Percentiles rank a stretch among this genome's conserved stretches.
These are phyloP conservation scores for Fraxinus platypoda DNA, from an alignment of 305 asterid genomes.

Conservation along the genomic window DNA sequence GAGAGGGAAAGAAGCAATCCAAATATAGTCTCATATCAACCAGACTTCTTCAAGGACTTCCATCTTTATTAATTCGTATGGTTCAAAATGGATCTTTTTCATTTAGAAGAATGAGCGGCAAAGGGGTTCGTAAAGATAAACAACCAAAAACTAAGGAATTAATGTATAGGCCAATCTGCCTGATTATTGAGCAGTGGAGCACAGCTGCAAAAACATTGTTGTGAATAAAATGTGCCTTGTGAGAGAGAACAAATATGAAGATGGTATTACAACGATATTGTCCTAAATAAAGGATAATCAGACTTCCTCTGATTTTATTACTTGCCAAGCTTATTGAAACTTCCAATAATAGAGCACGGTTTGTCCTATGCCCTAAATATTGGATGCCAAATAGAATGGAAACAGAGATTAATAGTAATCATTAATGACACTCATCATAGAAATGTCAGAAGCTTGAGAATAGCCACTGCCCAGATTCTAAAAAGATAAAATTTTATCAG, in stretches of 20 bases:
- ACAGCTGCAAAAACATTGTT: not conserved
- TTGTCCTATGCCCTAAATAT: not conserved
- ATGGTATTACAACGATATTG: not conserved
- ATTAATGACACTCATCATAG: not conserved
- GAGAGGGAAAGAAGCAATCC: not conserved
- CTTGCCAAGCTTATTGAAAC: not conserved
- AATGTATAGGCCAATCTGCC: not conserved
- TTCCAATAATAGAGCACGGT: not conserved
- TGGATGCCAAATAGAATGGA: not conserved
- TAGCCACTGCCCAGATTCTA: not conserved
- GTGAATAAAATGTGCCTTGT: not conserved
- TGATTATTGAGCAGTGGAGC: not conserved
- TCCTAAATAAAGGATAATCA: not conserved
- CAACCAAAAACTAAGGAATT: not conserved
- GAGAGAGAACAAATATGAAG: not conserved
- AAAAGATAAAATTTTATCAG: not conserved
- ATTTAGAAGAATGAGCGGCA: not conserved
- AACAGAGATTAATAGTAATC: not conserved
- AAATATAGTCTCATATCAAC: not conserved
- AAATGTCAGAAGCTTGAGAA: not conserved
- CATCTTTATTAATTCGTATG: not conserved
- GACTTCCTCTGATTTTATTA: not conserved
- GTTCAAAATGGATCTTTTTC: not conserved
- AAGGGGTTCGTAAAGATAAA: not conserved
- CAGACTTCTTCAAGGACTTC: not conserved